Base-by-base conservation (phyloP, 1,284 basidiomycete species). In the Amylostereum areolatum region DNA sequence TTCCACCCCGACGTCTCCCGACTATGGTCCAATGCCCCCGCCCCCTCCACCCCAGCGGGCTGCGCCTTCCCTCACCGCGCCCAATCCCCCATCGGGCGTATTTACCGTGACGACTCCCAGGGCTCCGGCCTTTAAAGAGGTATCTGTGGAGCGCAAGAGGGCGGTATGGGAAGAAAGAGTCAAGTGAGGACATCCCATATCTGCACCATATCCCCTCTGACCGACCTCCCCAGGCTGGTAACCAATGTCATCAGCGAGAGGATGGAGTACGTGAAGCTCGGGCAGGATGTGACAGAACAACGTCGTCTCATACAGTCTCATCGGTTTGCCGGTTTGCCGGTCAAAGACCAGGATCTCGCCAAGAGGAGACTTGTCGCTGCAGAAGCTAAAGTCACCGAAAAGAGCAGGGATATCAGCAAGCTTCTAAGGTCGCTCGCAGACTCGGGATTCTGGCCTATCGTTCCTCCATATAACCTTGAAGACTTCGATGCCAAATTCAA, bases 371-470 rank as follows among this genome's bases (percentile, higher is more conserved):
- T 67, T n/a, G 47, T 54, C 3, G 50, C 57, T 4, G 52, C 66
- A 7, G 58, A 64, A 34, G 37, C 55, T 3, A 55, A 52, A 29
- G 51, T 51, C 30, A 61, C 62, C 3, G 60, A 55, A 2, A 66
- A 62, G 51, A 63, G 62, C 47, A 54, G 55, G 5, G 58, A 59
- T 10, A 53, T 69, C 10, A 62, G 64, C n/a, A 48, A 49, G 2
- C 36, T 56, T 3, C 46, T 70, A 12, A 52, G 48, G 8, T 55
- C 55, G 8, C 59, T 77, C 29, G 56, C 63, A 18, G 67, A 69
- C 7, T 52, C 60, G 5, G 62, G 70, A 31, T 71, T 66, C 55
- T 75, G 73, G 71, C 71, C 71, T 1, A 54, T 65, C n/a, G 48
- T 55, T 3, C 61, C 59, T 27, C 33, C 56, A 18, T 54, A 62